These are phyloP conservation scores for Cajanus cajan DNA, from an alignment of 306 rosid species.

Conservation along the genomic window DNA sequence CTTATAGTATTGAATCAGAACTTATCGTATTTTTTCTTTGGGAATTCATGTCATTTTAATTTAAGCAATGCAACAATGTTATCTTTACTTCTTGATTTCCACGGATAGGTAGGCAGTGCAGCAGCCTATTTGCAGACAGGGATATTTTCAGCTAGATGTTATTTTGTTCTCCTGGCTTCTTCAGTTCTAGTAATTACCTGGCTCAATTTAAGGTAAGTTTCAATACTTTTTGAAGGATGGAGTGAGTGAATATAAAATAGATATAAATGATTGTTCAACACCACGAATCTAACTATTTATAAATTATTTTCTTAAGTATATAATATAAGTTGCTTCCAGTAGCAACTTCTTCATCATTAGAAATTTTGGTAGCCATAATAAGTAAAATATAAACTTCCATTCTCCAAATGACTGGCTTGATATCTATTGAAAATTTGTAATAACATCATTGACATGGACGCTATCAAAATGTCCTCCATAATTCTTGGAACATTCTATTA, in stretches of 20 bases:
- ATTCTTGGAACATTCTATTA: background rate
- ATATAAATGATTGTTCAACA: background rate
- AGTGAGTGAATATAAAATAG: slow-evolving; percentile 13
- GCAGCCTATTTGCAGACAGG: slow-evolving; percentile 77
- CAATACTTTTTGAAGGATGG: background rate
- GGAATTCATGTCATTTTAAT: slow-evolving; percentile 2
- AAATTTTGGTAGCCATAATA: background rate
- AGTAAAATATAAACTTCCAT: background rate
- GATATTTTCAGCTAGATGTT: slow-evolving; percentile 57
- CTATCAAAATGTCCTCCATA: background rate
- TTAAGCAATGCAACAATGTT: background rate
- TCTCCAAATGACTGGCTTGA: slow-evolving; percentile 14
- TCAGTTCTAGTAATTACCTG: slow-evolving; percentile 82
- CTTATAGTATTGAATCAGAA: background rate
- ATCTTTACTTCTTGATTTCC: background rate
- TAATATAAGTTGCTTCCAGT: background rate
- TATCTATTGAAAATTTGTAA: background rate
- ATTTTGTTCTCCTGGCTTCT: slow-evolving; percentile 60
- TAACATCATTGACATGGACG: background rate
- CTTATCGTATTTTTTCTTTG: background rate
- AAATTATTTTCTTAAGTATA: background rate
- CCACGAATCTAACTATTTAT: background rate
- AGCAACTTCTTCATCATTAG: slow-evolving; percentile 7
- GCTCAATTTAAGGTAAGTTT: slow-evolving; percentile 75
- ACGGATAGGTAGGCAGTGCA: slow-evolving; percentile 75